These are phyloP conservation scores for Zanthoxylum bungeanum DNA, from an alignment of 345 rosid genomes.

Conservation along the genomic window DNA sequence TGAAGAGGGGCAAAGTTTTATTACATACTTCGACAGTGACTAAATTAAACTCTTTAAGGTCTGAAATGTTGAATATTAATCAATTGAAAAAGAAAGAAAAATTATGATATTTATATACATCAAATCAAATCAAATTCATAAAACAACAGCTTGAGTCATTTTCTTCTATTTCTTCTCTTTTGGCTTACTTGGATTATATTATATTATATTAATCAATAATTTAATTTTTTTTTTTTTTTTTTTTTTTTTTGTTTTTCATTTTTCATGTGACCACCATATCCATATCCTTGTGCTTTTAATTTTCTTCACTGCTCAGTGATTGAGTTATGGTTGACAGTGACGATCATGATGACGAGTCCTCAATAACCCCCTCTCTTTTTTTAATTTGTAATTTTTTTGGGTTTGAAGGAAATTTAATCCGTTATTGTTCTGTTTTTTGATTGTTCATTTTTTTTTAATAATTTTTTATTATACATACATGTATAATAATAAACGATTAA, in stretches of 20 bases:
- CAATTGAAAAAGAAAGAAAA: neutral
- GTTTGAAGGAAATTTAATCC: neutral
- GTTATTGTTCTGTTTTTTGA: too few species aligned
- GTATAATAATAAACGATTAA: too few species aligned
- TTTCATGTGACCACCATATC: neutral
- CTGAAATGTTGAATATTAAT: neutral
- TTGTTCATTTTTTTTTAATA: too few species aligned
- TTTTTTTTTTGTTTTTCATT: neutral
- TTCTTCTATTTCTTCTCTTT: neutral
- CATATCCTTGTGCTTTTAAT: neutral
- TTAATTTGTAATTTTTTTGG: neutral
- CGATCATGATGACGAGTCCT: conserved; percentile 3
- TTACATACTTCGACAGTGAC: neutral
- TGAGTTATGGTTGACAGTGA: conserved; percentile 2
- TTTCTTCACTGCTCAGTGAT: neutral
- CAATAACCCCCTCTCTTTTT: neutral
- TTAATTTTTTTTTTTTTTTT: too few species aligned
- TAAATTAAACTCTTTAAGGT: neutral
- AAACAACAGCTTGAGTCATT: neutral
- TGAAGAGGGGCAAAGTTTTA: too few species aligned
- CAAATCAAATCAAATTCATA: neutral
- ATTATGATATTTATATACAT: neutral
- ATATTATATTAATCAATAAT: too few species aligned
- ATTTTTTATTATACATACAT: too few species aligned
- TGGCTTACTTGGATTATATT: neutral